Percentiles rank a stretch among this genome's conserved stretches.
phyloP scores from a whole-genome alignment of 2,329 filamentous ascomycete species.

The Sclerotiophoma versabilis region DNA sequence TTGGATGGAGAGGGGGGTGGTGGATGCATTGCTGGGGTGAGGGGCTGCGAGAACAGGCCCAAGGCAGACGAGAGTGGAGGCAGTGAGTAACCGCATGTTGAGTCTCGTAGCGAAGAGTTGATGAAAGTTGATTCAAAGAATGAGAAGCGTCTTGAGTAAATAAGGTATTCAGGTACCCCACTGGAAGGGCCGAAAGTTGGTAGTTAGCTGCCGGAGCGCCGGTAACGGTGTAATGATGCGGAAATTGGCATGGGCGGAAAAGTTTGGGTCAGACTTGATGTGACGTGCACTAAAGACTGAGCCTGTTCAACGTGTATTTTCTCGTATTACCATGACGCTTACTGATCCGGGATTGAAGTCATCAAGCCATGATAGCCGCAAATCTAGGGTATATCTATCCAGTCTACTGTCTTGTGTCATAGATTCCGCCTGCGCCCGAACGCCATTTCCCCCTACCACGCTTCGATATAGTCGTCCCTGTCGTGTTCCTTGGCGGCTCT shows the following conservation, averaged over 20 bases:
- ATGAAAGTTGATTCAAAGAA: not conserved
- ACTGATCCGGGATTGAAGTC: not conserved
- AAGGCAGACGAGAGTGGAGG: not conserved
- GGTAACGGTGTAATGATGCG: not conserved
- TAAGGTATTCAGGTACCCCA: not conserved
- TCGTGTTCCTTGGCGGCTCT: not conserved
- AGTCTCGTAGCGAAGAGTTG: too few species aligned
- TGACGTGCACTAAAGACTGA: not conserved
- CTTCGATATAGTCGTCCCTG: not conserved
- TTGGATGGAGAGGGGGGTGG: conserved; percentile 20
- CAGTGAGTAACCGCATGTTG: conserved; percentile 2
- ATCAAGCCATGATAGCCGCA: not conserved
- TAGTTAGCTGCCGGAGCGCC: not conserved
- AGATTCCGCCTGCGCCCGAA: not conserved
- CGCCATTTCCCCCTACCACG: not conserved
- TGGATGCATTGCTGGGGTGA: not conserved
- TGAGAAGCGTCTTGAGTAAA: too few species aligned
- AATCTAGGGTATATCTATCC: conserved; percentile 13
- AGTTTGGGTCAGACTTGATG: not conserved
- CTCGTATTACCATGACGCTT: not conserved
- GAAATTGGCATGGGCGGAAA: too few species aligned
- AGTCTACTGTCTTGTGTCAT: not conserved
- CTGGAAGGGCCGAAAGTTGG: too few species aligned
- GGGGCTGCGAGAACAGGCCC: not conserved
- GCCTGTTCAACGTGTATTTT: not conserved